Conservation (phyloP, 1,284 basidiomycete genomes). For the Phellopilus nigrolimitatus region DNA sequence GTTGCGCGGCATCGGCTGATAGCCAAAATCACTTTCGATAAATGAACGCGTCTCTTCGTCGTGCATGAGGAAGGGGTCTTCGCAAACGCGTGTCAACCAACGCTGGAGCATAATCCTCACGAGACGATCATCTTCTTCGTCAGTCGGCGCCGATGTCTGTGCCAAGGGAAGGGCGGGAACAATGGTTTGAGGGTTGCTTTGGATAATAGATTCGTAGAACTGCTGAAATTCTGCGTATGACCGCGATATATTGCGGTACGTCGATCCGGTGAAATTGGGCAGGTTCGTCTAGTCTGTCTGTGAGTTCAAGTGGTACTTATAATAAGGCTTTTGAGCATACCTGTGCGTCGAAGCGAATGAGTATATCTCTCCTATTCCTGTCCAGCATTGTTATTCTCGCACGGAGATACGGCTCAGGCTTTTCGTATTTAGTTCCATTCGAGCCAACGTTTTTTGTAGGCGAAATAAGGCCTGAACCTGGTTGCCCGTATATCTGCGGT, state of each 20-base stretch:
- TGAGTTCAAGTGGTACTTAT: not conserved
- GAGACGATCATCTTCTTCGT: conserved; percentile 93
- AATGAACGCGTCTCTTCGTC: conserved; percentile 92
- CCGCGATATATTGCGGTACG: conserved; percentile 87
- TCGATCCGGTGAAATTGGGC: conserved; percentile 81
- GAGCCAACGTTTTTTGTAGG: conserved; percentile 56
- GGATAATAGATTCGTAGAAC: conserved; percentile 81
- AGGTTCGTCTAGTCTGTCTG: conserved; percentile 71
- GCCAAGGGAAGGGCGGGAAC: conserved; percentile 86
- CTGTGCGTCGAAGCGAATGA: conserved; percentile 90
- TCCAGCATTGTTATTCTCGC: conserved; percentile 87
- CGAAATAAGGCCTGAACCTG: conserved; percentile 74
- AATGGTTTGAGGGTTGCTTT: conserved; percentile 86
- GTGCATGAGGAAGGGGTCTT: conserved; percentile 77
- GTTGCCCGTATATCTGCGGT: conserved; percentile 79
- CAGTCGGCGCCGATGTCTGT: conserved; percentile 89
- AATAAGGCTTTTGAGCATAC: conserved; percentile 39
- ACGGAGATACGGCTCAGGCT: conserved; percentile 74
- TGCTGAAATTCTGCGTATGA: conserved; percentile 90
- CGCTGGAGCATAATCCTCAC: conserved; percentile 90
- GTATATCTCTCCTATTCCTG: conserved; percentile 87
- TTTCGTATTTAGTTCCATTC: conserved; percentile 69
- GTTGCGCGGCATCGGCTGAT: conserved; percentile 68
- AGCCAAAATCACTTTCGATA: conserved; percentile 94
- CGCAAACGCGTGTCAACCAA: conserved; percentile 87